Conservation (phyloP, 306 rosid genomes). For the Luffa acutangula region DNA sequence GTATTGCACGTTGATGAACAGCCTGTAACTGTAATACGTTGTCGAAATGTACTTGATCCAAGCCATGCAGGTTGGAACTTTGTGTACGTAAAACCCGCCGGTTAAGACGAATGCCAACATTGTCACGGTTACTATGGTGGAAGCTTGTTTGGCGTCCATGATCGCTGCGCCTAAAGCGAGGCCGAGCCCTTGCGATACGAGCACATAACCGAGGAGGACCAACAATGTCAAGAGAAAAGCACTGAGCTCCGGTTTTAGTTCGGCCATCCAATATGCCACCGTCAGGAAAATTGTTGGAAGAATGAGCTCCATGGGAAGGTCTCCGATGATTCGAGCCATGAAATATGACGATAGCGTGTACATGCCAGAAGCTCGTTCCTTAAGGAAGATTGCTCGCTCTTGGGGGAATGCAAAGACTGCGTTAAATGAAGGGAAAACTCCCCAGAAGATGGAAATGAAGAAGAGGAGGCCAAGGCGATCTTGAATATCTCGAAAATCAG, state of each 20-base stretch:
- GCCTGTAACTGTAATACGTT: slow-evolving; percentile 59
- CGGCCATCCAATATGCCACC: slow-evolving; percentile 76
- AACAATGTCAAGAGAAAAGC: slow-evolving; percentile 43
- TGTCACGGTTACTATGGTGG: slow-evolving; percentile 67
- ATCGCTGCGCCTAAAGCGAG: slow-evolving; percentile 77
- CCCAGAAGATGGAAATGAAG: slow-evolving; percentile 92
- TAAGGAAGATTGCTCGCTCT: slow-evolving; percentile 66
- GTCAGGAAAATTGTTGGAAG: slow-evolving; percentile 67
- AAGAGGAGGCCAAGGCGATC: slow-evolving; percentile 87
- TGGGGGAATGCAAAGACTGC: slow-evolving; percentile 81
- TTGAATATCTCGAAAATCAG: slow-evolving; percentile 50
- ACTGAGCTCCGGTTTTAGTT: slow-evolving; percentile 43
- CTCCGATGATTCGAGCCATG: slow-evolving; percentile 72
- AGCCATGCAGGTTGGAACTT: slow-evolving; percentile 54
- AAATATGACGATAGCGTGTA: slow-evolving; percentile 71
- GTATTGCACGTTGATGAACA: slow-evolving; percentile 57
- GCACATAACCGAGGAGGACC: slow-evolving; percentile 56
- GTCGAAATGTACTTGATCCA: slow-evolving; percentile 80
- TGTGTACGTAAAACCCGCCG: slow-evolving; percentile 84
- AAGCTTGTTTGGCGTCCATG: slow-evolving; percentile 91
- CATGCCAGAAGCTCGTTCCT: slow-evolving; percentile 83
- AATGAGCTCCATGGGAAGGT: slow-evolving; percentile 84
- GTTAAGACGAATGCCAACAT: slow-evolving; percentile 84
- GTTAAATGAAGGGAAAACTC: slow-evolving; percentile 82
- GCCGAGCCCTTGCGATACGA: slow-evolving; percentile 90